Conservation (phyloP, 2,329 filamentous ascomycete species). For the Pseudogymnoascus sp. region DNA sequence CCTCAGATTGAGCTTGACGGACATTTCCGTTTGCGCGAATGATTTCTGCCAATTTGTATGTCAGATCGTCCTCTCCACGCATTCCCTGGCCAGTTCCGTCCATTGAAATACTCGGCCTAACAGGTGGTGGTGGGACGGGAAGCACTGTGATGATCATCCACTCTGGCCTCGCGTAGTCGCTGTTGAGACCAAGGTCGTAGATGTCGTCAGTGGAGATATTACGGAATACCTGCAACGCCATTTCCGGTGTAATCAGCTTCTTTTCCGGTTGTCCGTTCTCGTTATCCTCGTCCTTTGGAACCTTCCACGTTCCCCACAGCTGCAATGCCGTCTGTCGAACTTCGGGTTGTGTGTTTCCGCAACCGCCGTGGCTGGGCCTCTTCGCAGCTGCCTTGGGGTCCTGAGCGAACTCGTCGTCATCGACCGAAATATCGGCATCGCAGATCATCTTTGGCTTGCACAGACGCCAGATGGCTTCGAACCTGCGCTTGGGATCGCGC, state of each 20-base stretch:
- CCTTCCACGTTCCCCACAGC: slow-evolving; percentile 67
- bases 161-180: slow-evolving; percentile 89
- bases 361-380: slow-evolving; percentile 68
- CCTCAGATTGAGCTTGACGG: slow-evolving; percentile 80
- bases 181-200: slow-evolving; percentile 79
- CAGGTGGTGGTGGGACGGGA: slow-evolving; percentile 88
- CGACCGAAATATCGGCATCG: slow-evolving; percentile 63
- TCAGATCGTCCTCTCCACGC: slow-evolving; percentile 97
- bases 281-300: slow-evolving; percentile 66
- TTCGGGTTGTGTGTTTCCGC: slow-evolving; percentile 81
- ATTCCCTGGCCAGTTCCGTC: slow-evolving; percentile 87
- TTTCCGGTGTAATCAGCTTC: slow-evolving; percentile 70
- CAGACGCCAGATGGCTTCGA: slow-evolving; percentile 82
- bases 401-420: slow-evolving; percentile 59
- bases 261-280: slow-evolving; percentile 61
- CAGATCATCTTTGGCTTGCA: slow-evolving; percentile 85
- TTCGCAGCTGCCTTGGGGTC: slow-evolving; percentile 44
- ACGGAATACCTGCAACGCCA: slow-evolving; percentile 78
- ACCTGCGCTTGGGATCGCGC: slow-evolving; percentile 88
- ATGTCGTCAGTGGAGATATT: slow-evolving; percentile 77
- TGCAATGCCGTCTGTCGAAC: slow-evolving; percentile 82
- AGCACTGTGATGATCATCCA: slow-evolving; percentile 98
- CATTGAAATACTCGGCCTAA: slow-evolving; percentile 93
- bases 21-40: slow-evolving; percentile 96
- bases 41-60: slow-evolving; percentile 97